Evolutionary conservation across 2,329 filamentous ascomycete species (phyloP), one percentile per base, ranked within the genome.

Genomic region (Ophiostoma populinum): DNA sequence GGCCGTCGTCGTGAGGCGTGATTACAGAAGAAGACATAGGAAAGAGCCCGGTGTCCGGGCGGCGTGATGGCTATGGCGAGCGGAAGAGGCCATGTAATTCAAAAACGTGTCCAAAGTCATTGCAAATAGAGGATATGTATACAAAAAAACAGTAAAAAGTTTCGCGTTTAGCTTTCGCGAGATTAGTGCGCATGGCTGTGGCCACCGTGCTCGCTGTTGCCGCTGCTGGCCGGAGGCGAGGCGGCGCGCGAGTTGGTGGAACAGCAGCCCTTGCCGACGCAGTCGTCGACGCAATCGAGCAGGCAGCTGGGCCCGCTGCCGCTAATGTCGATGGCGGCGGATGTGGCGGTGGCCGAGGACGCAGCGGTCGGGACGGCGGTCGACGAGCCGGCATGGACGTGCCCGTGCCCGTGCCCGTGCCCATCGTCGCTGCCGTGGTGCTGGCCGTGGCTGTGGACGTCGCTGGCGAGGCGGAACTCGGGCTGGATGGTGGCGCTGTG

Each of bases 401-500:
- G 28, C 3, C 11, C 15, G n/a, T 33, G 16, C 22, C 12, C 32
- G 15, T 32, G 13, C 5, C 7, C 22, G 30, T 20, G 24, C 16
- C 15, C 12, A 15, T 24, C 11, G 22, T 4, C n/a, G 24, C 17
- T 51, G 50, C 34, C 58, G 22, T 35, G 17, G 17, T 18, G 17
- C 30, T 13, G 54, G 3, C 40, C 47, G 28, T 55, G 50, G 24
- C 55, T 52, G 11, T 51, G 45, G 25, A n/a, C 51, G 26, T 57
- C 49, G 43, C 70, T n/a, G n/a, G n/a, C 69, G 18, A 70, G 53
- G 42, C 70, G 74, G 46, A 76, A 98, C 55, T 98, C 90, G 6
- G 90, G 90, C 56, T 98, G 90, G 46, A 98, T 95, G 10, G 90
- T 98, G 24, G 85, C 87, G 24, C 81, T 92, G 60, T 98, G 90